Base-by-base conservation (phyloP, 352 stramenopile species). In the Phytophthora ramorum region DNA sequence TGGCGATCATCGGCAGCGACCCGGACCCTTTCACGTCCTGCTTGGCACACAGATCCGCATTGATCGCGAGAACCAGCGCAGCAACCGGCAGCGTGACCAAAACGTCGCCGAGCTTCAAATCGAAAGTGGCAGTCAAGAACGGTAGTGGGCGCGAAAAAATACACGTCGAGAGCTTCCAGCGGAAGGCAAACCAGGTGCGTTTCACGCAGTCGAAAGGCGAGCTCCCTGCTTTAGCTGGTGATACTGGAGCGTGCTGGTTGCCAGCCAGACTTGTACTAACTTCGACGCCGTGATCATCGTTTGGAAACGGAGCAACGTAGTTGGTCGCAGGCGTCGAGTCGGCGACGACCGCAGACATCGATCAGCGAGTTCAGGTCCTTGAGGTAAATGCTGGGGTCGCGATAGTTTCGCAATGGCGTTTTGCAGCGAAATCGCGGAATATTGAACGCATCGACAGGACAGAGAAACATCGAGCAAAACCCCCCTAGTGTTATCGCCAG, bases 101-200 rank as follows among this genome's bases (percentile, higher is more conserved):
- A 1, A 75, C 16, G 9, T 82, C 70, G n/a, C 74, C 74, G 13
- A 78, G 19, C 34, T 76, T 82, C 19, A 82, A n/a, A 37, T 78
- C 69, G 12, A 80, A 58, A 0, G 28, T 28, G 3, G 52, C 14
- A 0, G 73, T 80, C 1, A 78, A 52, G 12, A 71, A 50, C 6
- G 66, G 66, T 44, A 79, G 1, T 7, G 66, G 57, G 4, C 40
- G 22, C 3, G 66, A 57, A 32, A 76, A 76, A 26, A 79, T 43
- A 17, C 9, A 58, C 1, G 14, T 35, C 1, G 66, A 51, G 6
- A 79, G 49, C 3, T 50, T 58, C 46, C 57, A 79, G 13, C 71
- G 71, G 5, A 73, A 7, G 3, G 50, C 19, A 22, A 60, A 48
- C 69, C 69, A 78, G 10, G 7, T 35, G 1, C 65, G 65, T 22